Evolutionary conservation across 352 stramenopile genomes (phyloP), one percentile per base, ranked within the genome.

Genomic region (Pythium insidiosum): DNA sequence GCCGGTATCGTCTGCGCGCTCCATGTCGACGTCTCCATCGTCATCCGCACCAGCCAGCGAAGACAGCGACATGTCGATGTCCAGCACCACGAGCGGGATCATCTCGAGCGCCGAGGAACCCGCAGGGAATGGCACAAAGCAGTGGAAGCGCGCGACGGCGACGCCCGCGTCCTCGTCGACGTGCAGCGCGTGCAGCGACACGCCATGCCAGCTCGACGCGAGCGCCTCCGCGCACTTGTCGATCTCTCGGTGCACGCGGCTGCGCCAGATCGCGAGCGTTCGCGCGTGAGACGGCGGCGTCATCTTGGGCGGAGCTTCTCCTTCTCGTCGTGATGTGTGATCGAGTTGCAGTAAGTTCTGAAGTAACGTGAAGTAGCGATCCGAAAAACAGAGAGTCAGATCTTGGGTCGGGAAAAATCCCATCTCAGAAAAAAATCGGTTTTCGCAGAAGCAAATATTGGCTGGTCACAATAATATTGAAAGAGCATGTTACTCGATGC

Each of bases 111-210:
- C 75, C 31, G 79, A 74, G 1, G 78, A 91, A 38, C 75, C 75
- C 20, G 79, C 65, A 13, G 69, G 69, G 49, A 91, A 88, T 6
- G 78, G 75, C 31, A 86, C 73, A 33, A 84, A 91, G 44, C 76
- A 85, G 38, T 73, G 63, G 55, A 91, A 84, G 18, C 81, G 72
- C 50, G 60, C 58, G 20, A 68, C 47, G 25, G 72, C 84, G 18
- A 55, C 28, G 15, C 78, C 78, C 1, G 43, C 38, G 10, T 38
- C 42, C 26, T 87, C 72, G 15, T 82, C 76, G 4, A 91, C 43
- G 22, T 58, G 50, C 16, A 63, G 50, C 21, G 66, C 59, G 13
- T 68, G 60, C 26, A 91, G 50, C 22, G 64, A 66, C 12, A 70
- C 60, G n/a, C 75, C 78, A 5, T 16, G 19, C 9, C 70, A 75